Evolutionary conservation across 2,329 filamentous ascomycete genomes (phyloP), one percentile per base, ranked within the genome.

Genomic region (Pestalotiopsis sp.): DNA sequence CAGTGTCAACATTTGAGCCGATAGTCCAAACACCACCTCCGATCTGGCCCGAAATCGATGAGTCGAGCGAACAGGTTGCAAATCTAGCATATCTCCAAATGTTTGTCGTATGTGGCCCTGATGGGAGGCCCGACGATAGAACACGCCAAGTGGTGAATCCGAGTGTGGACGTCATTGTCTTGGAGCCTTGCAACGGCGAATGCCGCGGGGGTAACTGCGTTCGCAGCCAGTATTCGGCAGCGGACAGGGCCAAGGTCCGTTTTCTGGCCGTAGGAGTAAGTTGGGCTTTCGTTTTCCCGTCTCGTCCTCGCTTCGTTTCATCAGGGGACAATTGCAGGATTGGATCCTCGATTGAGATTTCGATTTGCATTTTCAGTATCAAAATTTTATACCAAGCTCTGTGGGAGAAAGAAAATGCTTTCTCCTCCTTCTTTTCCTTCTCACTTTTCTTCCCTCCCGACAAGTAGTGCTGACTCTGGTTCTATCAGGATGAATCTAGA

Each of bases 131-230:
- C 14, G 27, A 67, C 12, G 11, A 23, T 52, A 9, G 59, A 17
- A 68, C 72, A 13, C 60, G 68, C 4, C 77, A 78, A 57, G 65
- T 68, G 45, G 59, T 78, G n/a, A 74, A 74, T 31, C 66, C 72
- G 12, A n/a, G 59, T 1, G 64, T 67, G 7, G 77, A 79, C 62
- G 73, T 78, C 49, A 73, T 79, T 20, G 61, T 76, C 17, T 74
- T 75, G 14, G 77, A 79, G 64, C 77, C 77, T 17, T 79, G 77
- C 45, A 75, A 77, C 25, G 72, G 68, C 17, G 76, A 73, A 6
- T 79, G 77, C 65, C 69, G 77, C 58, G 73, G 69, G 9, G 73
- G 67, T 27, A 73, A 74, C 68, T 79, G 77, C 59, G 74, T 76
- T 14, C 73, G 73, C 31, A 41, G 70, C 52, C 75, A 78, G 38